Percentiles rank a stretch among this genome's conserved stretches.
Conservation (phyloP, 768 basidiomycete genomes). For the Floccularia luteovirens region DNA sequence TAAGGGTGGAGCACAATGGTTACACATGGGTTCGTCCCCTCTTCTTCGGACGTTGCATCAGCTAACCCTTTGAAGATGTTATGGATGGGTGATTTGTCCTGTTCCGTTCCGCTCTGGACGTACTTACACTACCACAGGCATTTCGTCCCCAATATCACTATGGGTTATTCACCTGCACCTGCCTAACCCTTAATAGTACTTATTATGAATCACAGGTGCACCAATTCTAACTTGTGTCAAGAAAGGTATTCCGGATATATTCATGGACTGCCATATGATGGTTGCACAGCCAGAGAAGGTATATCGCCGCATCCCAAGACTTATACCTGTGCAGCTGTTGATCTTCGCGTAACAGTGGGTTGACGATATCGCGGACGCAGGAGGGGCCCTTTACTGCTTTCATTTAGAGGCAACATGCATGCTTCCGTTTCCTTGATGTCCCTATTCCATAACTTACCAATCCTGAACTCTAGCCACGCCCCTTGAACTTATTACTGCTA, state of each 20-base stretch:
- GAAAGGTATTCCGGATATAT: slow-evolving; percentile 87
- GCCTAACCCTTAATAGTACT: too few relatives aligned
- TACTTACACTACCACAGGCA: slow-evolving; percentile 44
- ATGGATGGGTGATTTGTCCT: slow-evolving; percentile 81
- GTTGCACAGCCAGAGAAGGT: slow-evolving; percentile 90
- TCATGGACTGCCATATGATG: slow-evolving; percentile 99
- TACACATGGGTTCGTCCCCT: slow-evolving; percentile 77
- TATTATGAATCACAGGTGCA: slow-evolving; percentile 44
- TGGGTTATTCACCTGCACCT: too few relatives aligned
- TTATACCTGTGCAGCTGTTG: neutral
- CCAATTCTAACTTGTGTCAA: slow-evolving; percentile 82
- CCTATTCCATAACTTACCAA: neutral
- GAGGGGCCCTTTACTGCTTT: slow-evolving; percentile 93
- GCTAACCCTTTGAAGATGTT: slow-evolving; percentile 52
- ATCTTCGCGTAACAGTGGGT: slow-evolving; percentile 65
- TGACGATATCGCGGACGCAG: slow-evolving; percentile 90
- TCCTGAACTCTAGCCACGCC: slow-evolving; percentile 50
- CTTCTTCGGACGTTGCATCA: neutral
- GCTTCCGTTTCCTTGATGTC: slow-evolving; percentile 14
- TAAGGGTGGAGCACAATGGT: slow-evolving; percentile 91
- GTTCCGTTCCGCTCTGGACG: slow-evolving; percentile 3
- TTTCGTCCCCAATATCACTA: slow-evolving; percentile 98
- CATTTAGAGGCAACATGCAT: slow-evolving; percentile 90
- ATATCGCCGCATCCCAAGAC: slow-evolving; percentile 2
- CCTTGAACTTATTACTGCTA: slow-evolving; percentile 67